phyloP scores from a whole-genome alignment of 2,329 filamentous ascomycete genomes.

The Penicillium capsulatum region DNA sequence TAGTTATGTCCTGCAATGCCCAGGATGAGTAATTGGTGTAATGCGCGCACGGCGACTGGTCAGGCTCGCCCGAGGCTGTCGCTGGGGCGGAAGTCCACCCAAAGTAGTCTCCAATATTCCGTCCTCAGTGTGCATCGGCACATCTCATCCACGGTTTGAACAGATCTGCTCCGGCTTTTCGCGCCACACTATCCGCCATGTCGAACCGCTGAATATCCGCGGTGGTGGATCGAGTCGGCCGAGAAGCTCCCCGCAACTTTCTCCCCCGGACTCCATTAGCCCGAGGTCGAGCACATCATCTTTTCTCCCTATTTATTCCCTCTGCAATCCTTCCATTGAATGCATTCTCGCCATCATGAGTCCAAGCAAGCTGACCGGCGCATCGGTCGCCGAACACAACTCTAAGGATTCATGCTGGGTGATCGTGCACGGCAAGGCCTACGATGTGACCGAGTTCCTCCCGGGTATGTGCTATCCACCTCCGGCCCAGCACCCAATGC shows the following conservation, averaged over 20 bases:
- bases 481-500: background rate
- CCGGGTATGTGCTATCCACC: conserved; percentile 49
- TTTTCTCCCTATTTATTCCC: conserved; percentile 2
- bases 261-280: conserved; percentile 23
- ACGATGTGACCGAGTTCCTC: conserved; percentile 88
- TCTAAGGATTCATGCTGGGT: conserved; percentile 85
- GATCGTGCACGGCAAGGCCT: conserved; percentile 79
- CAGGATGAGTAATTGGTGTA: no score
- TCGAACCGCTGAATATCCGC: no score
- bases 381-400: conserved; percentile 69
- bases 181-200: no score
- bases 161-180: no score
- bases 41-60: no score
- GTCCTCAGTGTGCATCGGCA: no score
- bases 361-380: conserved; percentile 47
- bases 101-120: no score
- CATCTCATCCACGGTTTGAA: no score
- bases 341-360: conserved; percentile 18
- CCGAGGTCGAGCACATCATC: conserved; percentile 17
- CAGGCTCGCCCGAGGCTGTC: no score
- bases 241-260: conserved; percentile 24
- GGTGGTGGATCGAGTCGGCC: conserved; percentile 22
- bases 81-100: no score
- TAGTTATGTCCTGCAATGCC: no score
- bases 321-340: background rate